phyloP scores from a whole-genome alignment of 768 basidiomycete genomes.

The Tylopilus subfusipes region DNA sequence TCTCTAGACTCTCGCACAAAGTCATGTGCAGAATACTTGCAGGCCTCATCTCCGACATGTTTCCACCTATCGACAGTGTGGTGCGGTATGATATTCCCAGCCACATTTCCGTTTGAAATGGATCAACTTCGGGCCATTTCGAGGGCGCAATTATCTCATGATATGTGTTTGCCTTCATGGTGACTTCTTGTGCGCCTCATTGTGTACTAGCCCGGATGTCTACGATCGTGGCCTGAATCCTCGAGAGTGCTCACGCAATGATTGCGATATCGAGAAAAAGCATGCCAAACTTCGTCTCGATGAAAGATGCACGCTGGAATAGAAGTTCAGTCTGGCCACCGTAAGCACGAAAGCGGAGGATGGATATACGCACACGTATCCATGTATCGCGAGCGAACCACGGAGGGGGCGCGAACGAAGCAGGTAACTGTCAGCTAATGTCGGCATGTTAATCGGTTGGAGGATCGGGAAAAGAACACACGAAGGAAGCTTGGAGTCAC shows the following conservation, averaged over 20 bases:
- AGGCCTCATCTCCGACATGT: neutral
- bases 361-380: neutral
- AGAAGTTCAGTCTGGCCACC: neutral
- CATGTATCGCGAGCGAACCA: neutral
- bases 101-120: neutral
- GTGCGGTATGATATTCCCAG: neutral
- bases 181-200: neutral
- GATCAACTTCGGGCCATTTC: neutral
- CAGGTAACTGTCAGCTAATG: neutral
- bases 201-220: neutral
- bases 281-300: neutral
- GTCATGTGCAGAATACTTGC: too few species aligned
- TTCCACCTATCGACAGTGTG: neutral
- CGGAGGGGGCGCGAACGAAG: neutral
- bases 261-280: neutral
- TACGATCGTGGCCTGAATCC: neutral
- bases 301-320: neutral
- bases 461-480: conserved; percentile 12
- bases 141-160: neutral
- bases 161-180: neutral
- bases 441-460: conserved; percentile 1
- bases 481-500: neutral
- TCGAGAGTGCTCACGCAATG: neutral
- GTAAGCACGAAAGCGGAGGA: neutral
- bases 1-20: too few species aligned